phyloP scores from a whole-genome alignment of 1,284 basidiomycete genomes.

The Apiotrichum porosum region DNA sequence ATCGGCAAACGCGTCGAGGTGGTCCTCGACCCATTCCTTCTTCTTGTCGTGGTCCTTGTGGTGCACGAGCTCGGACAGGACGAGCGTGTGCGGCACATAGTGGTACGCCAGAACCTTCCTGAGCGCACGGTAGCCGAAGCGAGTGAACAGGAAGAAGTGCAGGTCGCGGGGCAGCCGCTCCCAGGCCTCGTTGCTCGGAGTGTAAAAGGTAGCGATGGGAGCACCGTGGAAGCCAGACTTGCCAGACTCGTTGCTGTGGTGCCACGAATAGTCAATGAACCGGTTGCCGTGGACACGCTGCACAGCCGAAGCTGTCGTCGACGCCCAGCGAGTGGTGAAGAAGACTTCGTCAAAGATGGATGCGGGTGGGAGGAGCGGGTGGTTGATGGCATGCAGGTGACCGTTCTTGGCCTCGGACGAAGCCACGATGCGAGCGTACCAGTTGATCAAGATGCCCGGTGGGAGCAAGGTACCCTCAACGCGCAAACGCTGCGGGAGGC shows the following conservation, averaged over 20 bases:
- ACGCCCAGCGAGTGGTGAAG: conserved; percentile 55
- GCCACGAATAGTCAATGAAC: conserved; percentile 9
- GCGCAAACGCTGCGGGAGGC: conserved; percentile 57
- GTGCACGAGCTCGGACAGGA: conserved; percentile 57
- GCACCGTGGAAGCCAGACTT: conserved; percentile 52
- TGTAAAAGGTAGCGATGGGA: conserved; percentile 59
- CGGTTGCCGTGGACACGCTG: conserved; percentile 57
- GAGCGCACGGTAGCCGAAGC: conserved; percentile 57
- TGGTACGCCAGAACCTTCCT: conserved; percentile 65
- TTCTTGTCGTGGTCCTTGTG: conserved; percentile 17
- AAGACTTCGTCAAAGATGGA: conserved; percentile 60
- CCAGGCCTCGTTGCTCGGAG: conserved; percentile 64
- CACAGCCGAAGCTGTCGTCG: conserved; percentile 58
- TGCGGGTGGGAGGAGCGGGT: conserved; percentile 61
- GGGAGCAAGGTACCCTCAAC: conserved; percentile 52
- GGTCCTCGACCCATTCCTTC: too few relatives aligned
- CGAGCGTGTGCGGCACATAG: conserved; percentile 57
- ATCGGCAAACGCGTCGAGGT: conserved; percentile 2
- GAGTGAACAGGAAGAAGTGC: conserved; percentile 62
- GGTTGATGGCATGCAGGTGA: conserved; percentile 59
- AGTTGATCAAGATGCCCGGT: conserved; percentile 55
- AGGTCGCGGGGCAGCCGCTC: conserved; percentile 57
- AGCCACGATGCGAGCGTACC: conserved; percentile 52
- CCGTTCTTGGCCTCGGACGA: conserved; percentile 59
- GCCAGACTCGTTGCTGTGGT: conserved; percentile 48